These are phyloP conservation scores for Ophiostoma fasciatum DNA, from an alignment of 2,329 filamentous ascomycete genomes.

Conservation along the genomic window DNA sequence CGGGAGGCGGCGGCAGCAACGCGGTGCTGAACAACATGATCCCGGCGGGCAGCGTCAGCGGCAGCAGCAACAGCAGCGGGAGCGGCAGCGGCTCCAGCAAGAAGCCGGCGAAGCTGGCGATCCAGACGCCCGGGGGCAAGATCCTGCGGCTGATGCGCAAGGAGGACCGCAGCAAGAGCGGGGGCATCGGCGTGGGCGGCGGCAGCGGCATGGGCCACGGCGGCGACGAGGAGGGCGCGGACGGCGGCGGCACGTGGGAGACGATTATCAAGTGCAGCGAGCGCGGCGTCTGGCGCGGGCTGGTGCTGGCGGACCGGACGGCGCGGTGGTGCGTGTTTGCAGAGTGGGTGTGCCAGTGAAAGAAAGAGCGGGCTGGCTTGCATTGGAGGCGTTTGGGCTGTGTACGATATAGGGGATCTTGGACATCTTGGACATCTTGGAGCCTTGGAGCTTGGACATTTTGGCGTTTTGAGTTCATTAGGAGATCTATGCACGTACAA, in stretches of 20 bases:
- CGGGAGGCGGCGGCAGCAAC: constrained; percentile 41
- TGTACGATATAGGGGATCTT: no score
- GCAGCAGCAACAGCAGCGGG: constrained; percentile 28
- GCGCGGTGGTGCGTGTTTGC: constrained; percentile 87
- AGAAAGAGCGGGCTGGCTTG: not conserved
- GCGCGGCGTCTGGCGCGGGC: constrained; percentile 62
- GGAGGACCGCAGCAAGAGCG: constrained; percentile 44
- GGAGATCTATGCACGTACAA: no score
- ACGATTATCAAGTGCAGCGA: constrained; percentile 85
- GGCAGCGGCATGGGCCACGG: constrained; percentile 18
- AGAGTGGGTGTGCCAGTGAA: constrained; percentile 53
- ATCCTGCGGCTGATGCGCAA: constrained; percentile 79
- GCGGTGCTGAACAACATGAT: constrained; percentile 31
- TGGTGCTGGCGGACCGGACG: constrained; percentile 71
- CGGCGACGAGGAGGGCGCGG: constrained; percentile 36
- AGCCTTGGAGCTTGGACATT: no score
- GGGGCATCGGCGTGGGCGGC: constrained; percentile 29
- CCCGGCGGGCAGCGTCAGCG: constrained; percentile 26
- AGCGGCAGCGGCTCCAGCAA: constrained; percentile 33
- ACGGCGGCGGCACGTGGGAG: constrained; percentile 68
- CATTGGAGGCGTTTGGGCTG: no score
- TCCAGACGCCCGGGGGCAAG: constrained; percentile 88
- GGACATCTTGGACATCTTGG: no score
- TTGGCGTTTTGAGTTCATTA: no score
- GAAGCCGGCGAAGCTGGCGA: constrained; percentile 90